A percentile compares a stretch with the other conserved stretches of the same genome.
Conservation (phyloP, 106 monocot species). For the Posidonia australis region DNA sequence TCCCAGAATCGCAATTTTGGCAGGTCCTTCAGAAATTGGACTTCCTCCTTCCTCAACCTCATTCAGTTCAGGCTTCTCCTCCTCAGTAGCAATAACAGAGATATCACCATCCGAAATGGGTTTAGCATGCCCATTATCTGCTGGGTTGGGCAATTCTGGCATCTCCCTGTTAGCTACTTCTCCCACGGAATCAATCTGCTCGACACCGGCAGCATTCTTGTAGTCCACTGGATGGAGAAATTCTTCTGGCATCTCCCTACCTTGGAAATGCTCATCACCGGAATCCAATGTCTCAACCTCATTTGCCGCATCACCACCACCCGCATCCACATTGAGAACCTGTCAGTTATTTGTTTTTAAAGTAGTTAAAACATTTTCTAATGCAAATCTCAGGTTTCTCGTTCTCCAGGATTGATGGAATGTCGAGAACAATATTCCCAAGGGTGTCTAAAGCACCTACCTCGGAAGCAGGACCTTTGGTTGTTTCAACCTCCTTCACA, state of each 20-base stretch:
- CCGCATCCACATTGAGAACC: neutral
- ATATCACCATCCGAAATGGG: neutral
- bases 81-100: constrained; percentile 8
- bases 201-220: neutral
- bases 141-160: neutral
- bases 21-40: constrained; percentile 17
- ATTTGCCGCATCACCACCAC: neutral
- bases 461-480: neutral
- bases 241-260: neutral
- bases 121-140: neutral
- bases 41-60: constrained; percentile 25
- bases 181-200: neutral
- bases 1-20: constrained; percentile 51
- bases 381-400: too few relatives aligned
- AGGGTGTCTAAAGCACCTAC: neutral
- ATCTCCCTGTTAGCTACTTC: constrained; percentile 3
- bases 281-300: neutral
- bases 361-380: neutral
- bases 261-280: neutral
- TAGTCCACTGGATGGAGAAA: neutral
- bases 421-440: neutral
- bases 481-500: neutral
- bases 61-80: constrained; percentile 10
- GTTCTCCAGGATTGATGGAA: neutral
- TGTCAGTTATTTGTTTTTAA: neutral